These are phyloP conservation scores for Lactifluus volemus DNA, from an alignment of 768 basidiomycete genomes.

Conservation along the genomic window DNA sequence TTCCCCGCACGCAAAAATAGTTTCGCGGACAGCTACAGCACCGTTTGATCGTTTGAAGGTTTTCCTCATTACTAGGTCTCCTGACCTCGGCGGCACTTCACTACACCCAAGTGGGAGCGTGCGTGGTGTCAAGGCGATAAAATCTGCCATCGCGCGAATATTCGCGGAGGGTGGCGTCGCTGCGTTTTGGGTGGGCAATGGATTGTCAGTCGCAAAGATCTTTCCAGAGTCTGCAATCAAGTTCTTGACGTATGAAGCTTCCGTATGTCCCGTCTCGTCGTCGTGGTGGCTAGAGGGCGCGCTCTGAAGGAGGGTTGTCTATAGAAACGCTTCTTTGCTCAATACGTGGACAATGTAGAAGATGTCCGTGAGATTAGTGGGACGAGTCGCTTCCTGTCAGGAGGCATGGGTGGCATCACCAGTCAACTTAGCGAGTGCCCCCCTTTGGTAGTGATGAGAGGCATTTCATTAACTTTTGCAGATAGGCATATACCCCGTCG, in stretches of 20 bases:
- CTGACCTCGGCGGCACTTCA: slow-evolving; percentile 54
- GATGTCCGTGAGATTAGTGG: slow-evolving; percentile 67
- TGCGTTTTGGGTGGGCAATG: slow-evolving; percentile 98
- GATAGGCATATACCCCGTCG: slow-evolving; percentile 90
- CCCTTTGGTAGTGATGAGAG: slow-evolving; percentile 1
- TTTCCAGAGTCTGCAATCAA: slow-evolving; percentile 99
- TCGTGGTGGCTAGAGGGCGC: background rate
- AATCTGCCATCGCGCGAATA: slow-evolving; percentile 66
- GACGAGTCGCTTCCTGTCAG: slow-evolving; percentile 86
- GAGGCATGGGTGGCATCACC: slow-evolving; percentile 91
- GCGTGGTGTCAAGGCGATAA: slow-evolving; percentile 56
- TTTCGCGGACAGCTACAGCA: slow-evolving; percentile 92
- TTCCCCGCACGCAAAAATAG: slow-evolving; percentile 32
- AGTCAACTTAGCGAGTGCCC: slow-evolving; percentile 75
- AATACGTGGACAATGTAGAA: slow-evolving; percentile 84
- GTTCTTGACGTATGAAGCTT: slow-evolving; percentile 91
- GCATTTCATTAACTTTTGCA: slow-evolving; percentile 19
- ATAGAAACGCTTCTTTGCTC: slow-evolving; percentile 91
- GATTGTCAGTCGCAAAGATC: slow-evolving; percentile 89
- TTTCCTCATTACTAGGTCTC: slow-evolving; percentile 86
- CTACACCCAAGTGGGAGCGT: slow-evolving; percentile 36
- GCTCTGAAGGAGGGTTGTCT: slow-evolving; percentile 3
- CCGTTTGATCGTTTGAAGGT: slow-evolving; percentile 96
- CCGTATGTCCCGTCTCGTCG: slow-evolving; percentile 42
- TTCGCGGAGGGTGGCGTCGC: slow-evolving; percentile 84